These are phyloP conservation scores for Cordyceps cicadae DNA, from an alignment of 2,329 filamentous ascomycete genomes.

Conservation along the genomic window DNA sequence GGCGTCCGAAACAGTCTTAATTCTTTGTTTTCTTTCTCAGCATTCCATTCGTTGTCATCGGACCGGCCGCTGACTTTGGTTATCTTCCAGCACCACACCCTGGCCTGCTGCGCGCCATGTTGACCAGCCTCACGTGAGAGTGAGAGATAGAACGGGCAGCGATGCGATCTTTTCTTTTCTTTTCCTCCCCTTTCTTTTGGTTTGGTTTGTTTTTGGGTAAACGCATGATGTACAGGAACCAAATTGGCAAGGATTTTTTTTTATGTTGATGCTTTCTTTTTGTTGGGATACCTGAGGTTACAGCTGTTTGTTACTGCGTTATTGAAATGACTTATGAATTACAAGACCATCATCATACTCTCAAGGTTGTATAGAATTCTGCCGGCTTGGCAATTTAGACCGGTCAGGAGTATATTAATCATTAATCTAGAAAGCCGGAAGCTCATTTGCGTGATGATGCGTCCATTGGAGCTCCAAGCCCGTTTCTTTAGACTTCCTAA, in stretches of 20 bases:
- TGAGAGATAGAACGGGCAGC: slow-evolving; percentile 26
- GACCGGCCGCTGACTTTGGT: slow-evolving; percentile 24
- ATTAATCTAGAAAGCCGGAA: background rate
- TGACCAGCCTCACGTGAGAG: slow-evolving; percentile 58
- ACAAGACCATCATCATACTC: background rate
- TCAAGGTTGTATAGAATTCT: background rate
- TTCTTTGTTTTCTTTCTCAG: slow-evolving; percentile 15
- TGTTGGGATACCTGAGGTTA: slow-evolving; percentile 3
- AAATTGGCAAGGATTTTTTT: background rate
- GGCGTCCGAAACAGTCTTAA: background rate
- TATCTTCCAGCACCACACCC: slow-evolving; percentile 50
- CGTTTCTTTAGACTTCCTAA: background rate
- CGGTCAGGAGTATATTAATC: background rate
- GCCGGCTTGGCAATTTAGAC: background rate
- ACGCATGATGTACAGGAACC: background rate
- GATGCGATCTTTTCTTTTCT: background rate
- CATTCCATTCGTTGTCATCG: slow-evolving; percentile 11
- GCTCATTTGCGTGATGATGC: background rate
- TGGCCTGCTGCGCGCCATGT: slow-evolving; percentile 58
- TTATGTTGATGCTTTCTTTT: background rate
- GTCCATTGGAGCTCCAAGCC: background rate
- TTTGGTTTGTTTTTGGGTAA: background rate
- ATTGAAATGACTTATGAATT: slow-evolving; percentile 7
- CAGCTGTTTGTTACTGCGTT: background rate
- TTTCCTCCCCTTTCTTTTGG: no score